Base-by-base conservation (phyloP, 176 grass and related monocot genomes). In the Sorghum bicolor region DNA sequence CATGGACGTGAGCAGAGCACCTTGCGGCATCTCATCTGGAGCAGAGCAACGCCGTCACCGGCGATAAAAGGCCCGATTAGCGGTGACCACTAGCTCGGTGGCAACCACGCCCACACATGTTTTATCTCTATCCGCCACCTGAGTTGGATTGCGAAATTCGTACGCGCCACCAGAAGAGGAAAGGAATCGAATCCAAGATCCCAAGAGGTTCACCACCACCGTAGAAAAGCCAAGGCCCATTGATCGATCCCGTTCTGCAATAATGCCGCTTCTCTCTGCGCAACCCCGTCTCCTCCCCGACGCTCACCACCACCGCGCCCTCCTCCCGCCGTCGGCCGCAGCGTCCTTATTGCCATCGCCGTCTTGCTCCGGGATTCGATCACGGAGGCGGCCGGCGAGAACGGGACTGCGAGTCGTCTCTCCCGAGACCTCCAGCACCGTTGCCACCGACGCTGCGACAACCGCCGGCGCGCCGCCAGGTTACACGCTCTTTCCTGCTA, bases 211-310 rank as follows among this genome's bases (percentile, higher is more conserved):
- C n/a, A n/a, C n/a, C n/a, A n/a, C n/a, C n/a, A 28, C 30, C 73
- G 34, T 15, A 22, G 32, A 52, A 58, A 37, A 16, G 2, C 0
- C 3, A 16, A 36, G 47, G 5, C 2, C 2, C 37, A 15, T 32
- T 8, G 44, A 74, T 73, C 41, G 5, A 58, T 44, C 41, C 41
- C 41, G 11, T 4, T 47, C 14, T 48, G 20, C 52, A 22, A 57
- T 12, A 24, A 85, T 85, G 87, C 76, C 41, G 67, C 53, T 76
- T 30, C 14, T 82, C 70, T 81, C 77, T 4, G n/a, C 64, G 31
- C 82, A 89, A 4, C 78, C 14, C 62, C n/a, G 57, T 61, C 3
- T 33, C 41, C 48, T 60, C 64, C 50, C 64, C n/a, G 72, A 37
- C 58, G 50, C 75, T 41, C 28, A 29, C 24, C 82, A 17, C 64